These are phyloP conservation scores for Tetrapisispora phaffii DNA, from an alignment of 805 yeast genomes.

Conservation along the genomic window DNA sequence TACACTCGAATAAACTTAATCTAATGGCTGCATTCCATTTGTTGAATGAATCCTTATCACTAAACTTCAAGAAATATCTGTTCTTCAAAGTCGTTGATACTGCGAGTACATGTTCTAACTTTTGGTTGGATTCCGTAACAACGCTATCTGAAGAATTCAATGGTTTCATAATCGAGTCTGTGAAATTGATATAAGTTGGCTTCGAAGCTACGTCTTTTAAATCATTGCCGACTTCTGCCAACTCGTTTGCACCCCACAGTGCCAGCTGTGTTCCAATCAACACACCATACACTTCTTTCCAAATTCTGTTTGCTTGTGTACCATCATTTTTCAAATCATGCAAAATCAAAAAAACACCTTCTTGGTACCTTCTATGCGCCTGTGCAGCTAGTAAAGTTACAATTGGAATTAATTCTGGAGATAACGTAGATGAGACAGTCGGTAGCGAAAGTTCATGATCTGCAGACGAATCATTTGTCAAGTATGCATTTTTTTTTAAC, in stretches of 20 bases:
- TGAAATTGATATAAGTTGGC: conserved; percentile 81
- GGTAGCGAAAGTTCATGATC: conserved; percentile 7
- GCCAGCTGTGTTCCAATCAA: conserved; percentile 86
- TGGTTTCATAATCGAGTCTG: conserved; percentile 80
- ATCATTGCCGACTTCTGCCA: conserved; percentile 41
- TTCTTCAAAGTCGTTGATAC: conserved; percentile 89
- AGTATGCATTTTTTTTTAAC: conserved; percentile 4
- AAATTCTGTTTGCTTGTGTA: conserved; percentile 66
- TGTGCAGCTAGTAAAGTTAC: conserved; percentile 68
- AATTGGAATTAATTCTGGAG: conserved; percentile 49
- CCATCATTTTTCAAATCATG: conserved; percentile 79
- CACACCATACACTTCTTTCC: conserved; percentile 91
- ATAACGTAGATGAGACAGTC: conserved; percentile 12
- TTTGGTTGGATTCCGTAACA: conserved; percentile 37
- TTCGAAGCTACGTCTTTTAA: conserved; percentile 52
- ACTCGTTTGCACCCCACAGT: conserved; percentile 73
- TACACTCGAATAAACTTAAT: conserved; percentile 69
- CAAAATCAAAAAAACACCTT: conserved; percentile 65
- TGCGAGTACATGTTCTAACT: conserved; percentile 68
- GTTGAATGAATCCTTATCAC: conserved; percentile 50
- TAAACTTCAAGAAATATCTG: conserved; percentile 71
- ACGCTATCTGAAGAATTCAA: conserved; percentile 54
- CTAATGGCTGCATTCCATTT: conserved; percentile 81
- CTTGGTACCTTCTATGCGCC: conserved; percentile 61
- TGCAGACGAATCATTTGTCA: conserved; percentile 7